Evolutionary conservation across 768 basidiomycete genomes (phyloP), one percentile per base, ranked within the genome.

Genomic region (Wakefieldia striispora): DNA sequence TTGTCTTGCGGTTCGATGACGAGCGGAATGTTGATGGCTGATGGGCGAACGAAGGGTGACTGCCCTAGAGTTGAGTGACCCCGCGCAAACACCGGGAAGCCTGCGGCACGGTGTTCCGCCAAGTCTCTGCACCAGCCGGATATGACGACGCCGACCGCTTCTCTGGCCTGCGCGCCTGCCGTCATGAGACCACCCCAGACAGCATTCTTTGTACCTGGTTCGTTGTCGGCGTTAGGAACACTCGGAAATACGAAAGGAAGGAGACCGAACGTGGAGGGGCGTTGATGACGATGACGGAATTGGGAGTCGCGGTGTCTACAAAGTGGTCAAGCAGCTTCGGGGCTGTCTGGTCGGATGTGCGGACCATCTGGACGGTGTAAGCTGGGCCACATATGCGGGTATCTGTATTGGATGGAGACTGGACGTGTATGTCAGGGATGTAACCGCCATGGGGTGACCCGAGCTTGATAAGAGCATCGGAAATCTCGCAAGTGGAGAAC

Each of bases 111-210:
- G 58, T 90, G 88, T 68, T 95, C 94, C 6, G 77, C 75, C 12
- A 93, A 65, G 68, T 97, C 94, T 60, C 94, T 79, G 69, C 88
- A 91, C 14, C 91, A 81, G 10, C 91, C 91, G 38, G 86, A 88
- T 51, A 95, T 86, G 36, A 95, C 73, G 40, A 87, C 90, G 11
- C 90, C 93, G 20, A 73, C 71, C 12, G 83, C 84, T 17, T 78
- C 78, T 48, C 84, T 82, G 12, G 81, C 78, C 61, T 82, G 79
- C 1, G 92, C 92, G 19, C 90, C 90, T 0, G 89, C 88, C 11
- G 90, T 84, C 91, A 93, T 91, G 42, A 91, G 80, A 17, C 93
- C 92, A 20, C 93, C 92, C 93, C 93, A 95, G 6, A 92, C 88
- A 4, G 91, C 91, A 58, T 83, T 87, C 67, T 86, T 86, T 23